phyloP scores from a whole-genome alignment of 805 yeast species.

The Kluyveromyces wickerhamii region DNA sequence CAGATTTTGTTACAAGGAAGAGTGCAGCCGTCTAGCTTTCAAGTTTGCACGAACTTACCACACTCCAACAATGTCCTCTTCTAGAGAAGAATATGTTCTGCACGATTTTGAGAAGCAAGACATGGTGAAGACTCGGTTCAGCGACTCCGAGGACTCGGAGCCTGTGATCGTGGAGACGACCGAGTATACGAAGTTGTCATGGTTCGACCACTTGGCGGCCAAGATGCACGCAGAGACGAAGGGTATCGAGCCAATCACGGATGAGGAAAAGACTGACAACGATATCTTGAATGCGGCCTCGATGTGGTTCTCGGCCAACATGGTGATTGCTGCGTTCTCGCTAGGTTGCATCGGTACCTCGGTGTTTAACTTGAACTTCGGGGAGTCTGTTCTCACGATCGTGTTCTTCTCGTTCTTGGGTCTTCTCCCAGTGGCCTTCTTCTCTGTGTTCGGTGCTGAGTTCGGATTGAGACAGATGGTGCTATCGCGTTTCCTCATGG shows the following conservation, averaged over 20 bases:
- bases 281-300: conserved; percentile 65
- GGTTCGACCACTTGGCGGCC: conserved; percentile 20
- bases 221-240: conserved; percentile 44
- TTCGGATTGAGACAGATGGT: conserved; percentile 87
- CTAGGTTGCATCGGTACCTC: conserved; percentile 67
- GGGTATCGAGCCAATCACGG: conserved; percentile 78
- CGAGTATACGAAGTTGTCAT: conserved; percentile 14
- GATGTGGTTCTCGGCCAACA: conserved; percentile 88
- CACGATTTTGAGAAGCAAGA: conserved; percentile 10
- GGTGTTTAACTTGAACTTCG: conserved; percentile 61
- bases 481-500: conserved; percentile 67
- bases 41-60: too few species aligned
- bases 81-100: conserved; percentile 10
- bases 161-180: conserved; percentile 10
- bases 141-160: conserved; percentile 8
- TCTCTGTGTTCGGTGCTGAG: conserved; percentile 74
- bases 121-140: conserved; percentile 6
- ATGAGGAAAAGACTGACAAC: conserved; percentile 64
- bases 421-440: conserved; percentile 69
- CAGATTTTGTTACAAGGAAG: too few species aligned
- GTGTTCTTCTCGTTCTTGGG: conserved; percentile 72
- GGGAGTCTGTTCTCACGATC: conserved; percentile 59
- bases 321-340: conserved; percentile 77
- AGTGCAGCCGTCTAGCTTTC: too few species aligned
- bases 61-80: conserved; percentile 2